Conservation (phyloP, 2,329 filamentous ascomycete genomes). For the Colletotrichum cereale region DNA sequence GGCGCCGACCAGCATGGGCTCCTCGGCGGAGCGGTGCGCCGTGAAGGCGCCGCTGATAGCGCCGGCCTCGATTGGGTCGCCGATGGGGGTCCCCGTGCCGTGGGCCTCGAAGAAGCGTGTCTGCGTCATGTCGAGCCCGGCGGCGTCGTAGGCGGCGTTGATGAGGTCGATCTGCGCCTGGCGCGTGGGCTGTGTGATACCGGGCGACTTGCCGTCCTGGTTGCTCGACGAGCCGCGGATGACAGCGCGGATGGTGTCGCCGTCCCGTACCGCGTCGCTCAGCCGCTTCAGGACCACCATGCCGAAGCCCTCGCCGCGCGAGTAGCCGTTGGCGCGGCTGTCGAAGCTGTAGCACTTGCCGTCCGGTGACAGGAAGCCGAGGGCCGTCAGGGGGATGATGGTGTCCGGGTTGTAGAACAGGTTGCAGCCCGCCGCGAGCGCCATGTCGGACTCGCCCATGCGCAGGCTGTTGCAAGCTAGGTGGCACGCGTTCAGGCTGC, state of each 20-base stretch:
- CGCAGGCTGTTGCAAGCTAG: constrained; percentile 43
- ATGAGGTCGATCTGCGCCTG: constrained; percentile 53
- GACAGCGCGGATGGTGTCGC: constrained; percentile 53
- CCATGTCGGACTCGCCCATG: too few species aligned
- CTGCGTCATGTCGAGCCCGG: constrained; percentile 43
- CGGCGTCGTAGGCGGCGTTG: constrained; percentile 50
- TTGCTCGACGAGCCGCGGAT: constrained; percentile 53
- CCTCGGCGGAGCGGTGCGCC: constrained; percentile 50
- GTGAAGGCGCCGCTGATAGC: constrained; percentile 61
- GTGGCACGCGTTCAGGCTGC: constrained; percentile 51
- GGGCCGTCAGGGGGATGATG: too few species aligned
- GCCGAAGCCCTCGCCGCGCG: constrained; percentile 60
- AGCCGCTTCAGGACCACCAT: constrained; percentile 64
- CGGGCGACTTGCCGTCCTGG: constrained; percentile 56
- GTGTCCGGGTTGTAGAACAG: too few species aligned
- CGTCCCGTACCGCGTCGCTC: constrained; percentile 57
- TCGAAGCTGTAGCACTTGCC: constrained; percentile 50
- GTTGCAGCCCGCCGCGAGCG: too few species aligned
- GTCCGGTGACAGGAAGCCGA: constrained; percentile 45
- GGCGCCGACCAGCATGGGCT: constrained; percentile 45
- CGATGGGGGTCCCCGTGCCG: constrained; percentile 68
- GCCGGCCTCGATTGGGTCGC: constrained; percentile 66
- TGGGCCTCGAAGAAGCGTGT: constrained; percentile 58
- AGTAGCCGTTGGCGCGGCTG: constrained; percentile 49
- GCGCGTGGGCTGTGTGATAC: constrained; percentile 52